A percentile compares a stretch with the other conserved stretches of the same genome.
phyloP scores from a whole-genome alignment of 257 asterid genomes.

The Mentha longifolia region DNA sequence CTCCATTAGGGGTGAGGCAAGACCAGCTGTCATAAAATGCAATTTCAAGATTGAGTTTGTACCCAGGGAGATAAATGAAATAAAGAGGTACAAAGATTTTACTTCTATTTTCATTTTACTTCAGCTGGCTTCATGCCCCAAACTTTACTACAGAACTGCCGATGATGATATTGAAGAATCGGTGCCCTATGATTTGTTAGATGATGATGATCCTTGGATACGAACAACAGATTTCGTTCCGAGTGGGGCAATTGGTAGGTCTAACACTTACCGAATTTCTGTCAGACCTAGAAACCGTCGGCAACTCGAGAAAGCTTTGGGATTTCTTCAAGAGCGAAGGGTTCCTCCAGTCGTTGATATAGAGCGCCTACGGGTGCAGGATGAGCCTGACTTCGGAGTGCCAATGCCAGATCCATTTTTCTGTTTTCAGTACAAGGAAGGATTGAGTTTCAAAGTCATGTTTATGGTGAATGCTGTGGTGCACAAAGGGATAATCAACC shows the following conservation, averaged over 20 bases:
- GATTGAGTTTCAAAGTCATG: constrained; percentile 59
- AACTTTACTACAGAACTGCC: constrained; percentile 74
- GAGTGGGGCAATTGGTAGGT: constrained; percentile 85
- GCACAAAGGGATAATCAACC: constrained; percentile 84
- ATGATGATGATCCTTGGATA: constrained; percentile 98
- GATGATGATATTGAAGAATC: constrained; percentile 83
- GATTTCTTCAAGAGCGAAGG: constrained; percentile 52
- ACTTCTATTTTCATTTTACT: constrained; percentile 50
- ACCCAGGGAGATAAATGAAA: constrained; percentile 67
- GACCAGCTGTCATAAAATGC: constrained; percentile 60
- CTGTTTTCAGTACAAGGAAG: constrained; percentile 59
- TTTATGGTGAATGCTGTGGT: constrained; percentile 77
- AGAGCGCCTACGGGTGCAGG: constrained; percentile 35
- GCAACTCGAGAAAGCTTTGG: constrained; percentile 48
- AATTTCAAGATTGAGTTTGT: constrained; percentile 71
- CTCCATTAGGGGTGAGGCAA: constrained; percentile 46
- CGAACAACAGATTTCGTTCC: constrained; percentile 82
- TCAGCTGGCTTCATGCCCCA: constrained; percentile 81
- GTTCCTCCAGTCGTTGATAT: constrained; percentile 37
- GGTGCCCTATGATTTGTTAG: constrained; percentile 76
- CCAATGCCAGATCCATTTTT: constrained; percentile 61
- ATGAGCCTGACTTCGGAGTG: constrained; percentile 71
- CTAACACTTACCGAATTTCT: constrained; percentile 68
- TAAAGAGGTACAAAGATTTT: constrained; percentile 44
- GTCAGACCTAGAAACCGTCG: constrained; percentile 59